Conservation (phyloP, 495 filamentous ascomycete species). For the Tuber indicum region DNA sequence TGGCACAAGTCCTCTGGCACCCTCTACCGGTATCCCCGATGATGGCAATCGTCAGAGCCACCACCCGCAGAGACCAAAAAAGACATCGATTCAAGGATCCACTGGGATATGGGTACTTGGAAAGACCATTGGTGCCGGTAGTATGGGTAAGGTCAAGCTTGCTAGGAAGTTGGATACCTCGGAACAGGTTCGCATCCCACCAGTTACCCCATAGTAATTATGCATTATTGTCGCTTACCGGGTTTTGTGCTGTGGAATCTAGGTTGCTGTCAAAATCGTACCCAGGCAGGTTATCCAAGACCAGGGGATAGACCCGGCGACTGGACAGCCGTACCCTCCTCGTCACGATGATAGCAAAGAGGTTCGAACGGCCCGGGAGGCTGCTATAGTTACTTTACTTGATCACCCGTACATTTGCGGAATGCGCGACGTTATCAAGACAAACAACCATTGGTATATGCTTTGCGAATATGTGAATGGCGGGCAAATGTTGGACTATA, state of each 20-base stretch:
- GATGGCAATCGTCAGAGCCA: slow-evolving; percentile 26
- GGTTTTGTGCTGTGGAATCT: slow-evolving; percentile 15
- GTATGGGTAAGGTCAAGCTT: slow-evolving; percentile 94
- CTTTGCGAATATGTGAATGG: slow-evolving; percentile 99
- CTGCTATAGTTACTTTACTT: slow-evolving; percentile 90
- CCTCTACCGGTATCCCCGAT: slow-evolving; percentile 25
- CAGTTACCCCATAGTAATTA: not conserved
- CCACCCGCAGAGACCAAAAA: slow-evolving; percentile 34
- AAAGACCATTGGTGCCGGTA: slow-evolving; percentile 95
- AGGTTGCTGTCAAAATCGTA: slow-evolving; percentile 98
- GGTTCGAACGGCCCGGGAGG: slow-evolving; percentile 89
- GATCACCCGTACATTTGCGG: slow-evolving; percentile 96
- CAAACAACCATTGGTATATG: slow-evolving; percentile 99
- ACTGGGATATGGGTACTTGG: slow-evolving; percentile 71
- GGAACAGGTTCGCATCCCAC: slow-evolving; percentile 59
- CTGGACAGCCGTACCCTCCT: slow-evolving; percentile 39
- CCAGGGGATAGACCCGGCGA: slow-evolving; percentile 39
- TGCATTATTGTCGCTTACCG: slow-evolving; percentile 20
- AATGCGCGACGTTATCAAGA: slow-evolving; percentile 90
- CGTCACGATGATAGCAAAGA: slow-evolving; percentile 62
- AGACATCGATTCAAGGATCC: slow-evolving; percentile 40
- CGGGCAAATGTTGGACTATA: slow-evolving; percentile 99
- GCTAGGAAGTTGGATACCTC: slow-evolving; percentile 72
- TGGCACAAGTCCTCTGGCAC: slow-evolving; percentile 28
- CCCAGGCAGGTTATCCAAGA: slow-evolving; percentile 57